Conservation (phyloP, 1,139 yeast genomes). For the Blastobotrys proliferans region DNA sequence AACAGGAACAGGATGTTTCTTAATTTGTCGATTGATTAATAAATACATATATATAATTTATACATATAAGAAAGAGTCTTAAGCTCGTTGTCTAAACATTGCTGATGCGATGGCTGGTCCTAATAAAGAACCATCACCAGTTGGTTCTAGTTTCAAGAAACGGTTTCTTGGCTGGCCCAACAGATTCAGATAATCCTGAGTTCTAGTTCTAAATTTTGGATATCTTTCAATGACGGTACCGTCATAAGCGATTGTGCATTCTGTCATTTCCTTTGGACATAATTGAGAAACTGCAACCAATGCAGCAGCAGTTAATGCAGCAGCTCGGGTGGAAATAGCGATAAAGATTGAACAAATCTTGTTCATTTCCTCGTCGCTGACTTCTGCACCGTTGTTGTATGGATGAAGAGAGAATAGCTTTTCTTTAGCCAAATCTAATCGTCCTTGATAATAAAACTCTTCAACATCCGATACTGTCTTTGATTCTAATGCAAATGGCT, state of each 20-base stretch:
- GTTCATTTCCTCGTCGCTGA: slow-evolving; percentile 22
- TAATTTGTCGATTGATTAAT: too few relatives aligned
- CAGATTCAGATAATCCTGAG: slow-evolving; percentile 29
- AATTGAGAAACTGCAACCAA: slow-evolving; percentile 44
- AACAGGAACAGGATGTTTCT: too few relatives aligned
- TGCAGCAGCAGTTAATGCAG: slow-evolving; percentile 76
- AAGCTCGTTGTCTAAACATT: slow-evolving; percentile 18
- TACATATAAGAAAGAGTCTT: background rate
- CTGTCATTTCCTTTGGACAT: slow-evolving; percentile 14
- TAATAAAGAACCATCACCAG: slow-evolving; percentile 30
- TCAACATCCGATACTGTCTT: slow-evolving; percentile 31
- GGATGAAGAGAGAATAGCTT: slow-evolving; percentile 24
- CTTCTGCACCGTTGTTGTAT: slow-evolving; percentile 5
- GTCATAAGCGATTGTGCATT: slow-evolving; percentile 65
- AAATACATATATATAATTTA: background rate
- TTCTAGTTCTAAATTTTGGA: slow-evolving; percentile 66
- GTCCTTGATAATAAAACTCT: slow-evolving; percentile 19
- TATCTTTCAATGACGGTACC: slow-evolving; percentile 87
- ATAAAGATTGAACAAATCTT: slow-evolving; percentile 62
- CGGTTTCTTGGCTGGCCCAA: slow-evolving; percentile 24
- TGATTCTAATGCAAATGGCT: slow-evolving; percentile 27
- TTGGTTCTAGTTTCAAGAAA: slow-evolving; percentile 22
- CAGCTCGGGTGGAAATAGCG: slow-evolving; percentile 75
- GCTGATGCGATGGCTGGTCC: slow-evolving; percentile 36
- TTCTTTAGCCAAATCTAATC: slow-evolving; percentile 22